Conservation (phyloP, 768 basidiomycete species). For the Boletales sp. region DNA sequence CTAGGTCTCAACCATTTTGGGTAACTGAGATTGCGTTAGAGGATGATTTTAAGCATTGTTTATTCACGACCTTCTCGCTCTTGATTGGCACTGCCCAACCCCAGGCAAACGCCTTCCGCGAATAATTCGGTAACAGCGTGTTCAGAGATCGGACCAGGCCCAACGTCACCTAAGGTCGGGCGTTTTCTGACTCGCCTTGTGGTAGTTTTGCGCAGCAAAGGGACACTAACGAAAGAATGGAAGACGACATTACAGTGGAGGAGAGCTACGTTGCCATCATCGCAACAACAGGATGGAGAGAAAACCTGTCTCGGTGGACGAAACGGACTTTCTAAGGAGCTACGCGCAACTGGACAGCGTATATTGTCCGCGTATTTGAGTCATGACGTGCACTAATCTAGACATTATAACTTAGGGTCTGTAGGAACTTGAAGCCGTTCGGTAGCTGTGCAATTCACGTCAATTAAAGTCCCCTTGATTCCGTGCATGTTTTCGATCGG, state of each 20-base stretch:
- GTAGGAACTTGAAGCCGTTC: background rate
- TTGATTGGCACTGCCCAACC: constrained; percentile 84
- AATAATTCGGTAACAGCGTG: constrained; percentile 73
- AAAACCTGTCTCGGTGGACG: constrained; percentile 65
- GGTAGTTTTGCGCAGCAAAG: constrained; percentile 46
- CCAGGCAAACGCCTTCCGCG: constrained; percentile 88
- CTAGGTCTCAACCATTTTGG: constrained; percentile 86
- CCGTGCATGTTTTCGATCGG: background rate
- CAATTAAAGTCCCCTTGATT: background rate
- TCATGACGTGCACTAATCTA: constrained; percentile 43
- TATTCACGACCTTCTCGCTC: constrained; percentile 55
- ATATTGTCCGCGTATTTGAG: constrained; percentile 47
- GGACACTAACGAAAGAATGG: constrained; percentile 67
- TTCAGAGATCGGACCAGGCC: constrained; percentile 85
- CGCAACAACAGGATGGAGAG: constrained; percentile 56
- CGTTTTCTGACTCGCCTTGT: background rate
- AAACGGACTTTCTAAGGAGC: constrained; percentile 69
- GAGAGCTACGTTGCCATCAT: constrained; percentile 55
- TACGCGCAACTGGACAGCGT: constrained; percentile 62
- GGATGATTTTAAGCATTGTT: constrained; percentile 89
- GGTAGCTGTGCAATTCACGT: background rate
- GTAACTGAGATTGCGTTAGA: constrained; percentile 70
- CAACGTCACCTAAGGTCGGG: constrained; percentile 73
- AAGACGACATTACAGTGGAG: constrained; percentile 50
- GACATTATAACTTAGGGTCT: background rate